phyloP scores from a whole-genome alignment of 768 basidiomycete species.

The Lentinula guzmanii region DNA sequence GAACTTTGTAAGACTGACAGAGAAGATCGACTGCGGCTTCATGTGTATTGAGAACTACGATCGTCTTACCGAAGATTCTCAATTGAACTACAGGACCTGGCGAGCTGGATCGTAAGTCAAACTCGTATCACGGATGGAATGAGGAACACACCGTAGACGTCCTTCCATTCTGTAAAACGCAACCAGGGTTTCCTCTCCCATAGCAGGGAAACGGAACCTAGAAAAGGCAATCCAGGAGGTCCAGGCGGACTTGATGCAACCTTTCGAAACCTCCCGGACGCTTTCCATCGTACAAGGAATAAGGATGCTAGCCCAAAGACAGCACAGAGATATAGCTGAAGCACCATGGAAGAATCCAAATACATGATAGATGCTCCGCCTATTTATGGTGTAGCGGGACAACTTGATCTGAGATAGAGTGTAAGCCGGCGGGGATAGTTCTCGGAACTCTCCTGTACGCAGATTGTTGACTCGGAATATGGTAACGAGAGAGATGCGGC shows the following conservation, averaged over 20 bases:
- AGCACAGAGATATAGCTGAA: background rate
- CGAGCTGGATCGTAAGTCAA: background rate
- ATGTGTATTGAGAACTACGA: slow-evolving; percentile 22
- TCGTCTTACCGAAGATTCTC: slow-evolving; percentile 8
- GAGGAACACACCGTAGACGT: slow-evolving; percentile 9
- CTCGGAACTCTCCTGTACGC: background rate
- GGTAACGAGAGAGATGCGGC: too few relatives aligned
- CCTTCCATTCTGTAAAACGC: slow-evolving; percentile 13
- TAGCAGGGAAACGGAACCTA: slow-evolving; percentile 16
- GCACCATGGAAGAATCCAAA: background rate
- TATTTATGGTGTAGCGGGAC: background rate
- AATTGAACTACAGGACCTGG: slow-evolving; percentile 10
- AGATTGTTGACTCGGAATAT: background rate
- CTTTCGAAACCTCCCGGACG: background rate
- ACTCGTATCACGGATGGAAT: background rate
- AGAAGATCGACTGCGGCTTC: slow-evolving; percentile 22
- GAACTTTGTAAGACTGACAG: background rate
- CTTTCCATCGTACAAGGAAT: background rate
- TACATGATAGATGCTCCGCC: background rate
- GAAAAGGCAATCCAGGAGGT: slow-evolving; percentile 15
- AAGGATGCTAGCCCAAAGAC: background rate
- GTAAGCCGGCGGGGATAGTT: background rate
- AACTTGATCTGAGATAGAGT: background rate
- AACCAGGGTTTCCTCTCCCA: slow-evolving; percentile 12
- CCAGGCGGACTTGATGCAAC: slow-evolving; percentile 10